phyloP scores from a whole-genome alignment of 2,329 filamentous ascomycete genomes.

The Phyllosticta paracitricarpa region DNA sequence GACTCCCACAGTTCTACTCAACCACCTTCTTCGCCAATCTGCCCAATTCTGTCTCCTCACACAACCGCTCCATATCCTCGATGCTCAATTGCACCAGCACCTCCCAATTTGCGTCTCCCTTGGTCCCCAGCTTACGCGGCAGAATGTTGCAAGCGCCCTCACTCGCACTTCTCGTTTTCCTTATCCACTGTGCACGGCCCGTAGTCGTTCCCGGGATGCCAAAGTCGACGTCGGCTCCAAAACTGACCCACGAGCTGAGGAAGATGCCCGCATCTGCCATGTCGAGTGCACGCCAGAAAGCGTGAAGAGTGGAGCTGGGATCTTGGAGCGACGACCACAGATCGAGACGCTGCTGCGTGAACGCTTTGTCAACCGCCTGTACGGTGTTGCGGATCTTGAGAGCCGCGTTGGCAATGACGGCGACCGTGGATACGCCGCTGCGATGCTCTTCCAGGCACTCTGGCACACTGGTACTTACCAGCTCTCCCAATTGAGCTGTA shows the following conservation, averaged over 20 bases:
- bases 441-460: neutral
- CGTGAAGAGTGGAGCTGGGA: neutral
- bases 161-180: neutral
- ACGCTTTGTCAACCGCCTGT: neutral
- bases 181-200: neutral
- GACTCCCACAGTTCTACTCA: neutral
- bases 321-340: neutral
- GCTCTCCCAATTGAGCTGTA: neutral
- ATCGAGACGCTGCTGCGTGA: neutral
- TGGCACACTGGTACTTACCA: neutral
- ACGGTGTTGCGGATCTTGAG: neutral
- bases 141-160: neutral
- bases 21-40: neutral
- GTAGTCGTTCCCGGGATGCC: neutral
- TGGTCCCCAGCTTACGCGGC: neutral
- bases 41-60: neutral
- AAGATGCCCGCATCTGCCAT: neutral
- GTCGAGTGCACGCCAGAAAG: neutral
- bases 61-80: neutral
- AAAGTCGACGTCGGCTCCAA: neutral
- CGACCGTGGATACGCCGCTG: neutral
- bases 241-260: slow-evolving; percentile 3
- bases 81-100: neutral
- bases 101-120: neutral
- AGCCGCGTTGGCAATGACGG: neutral